Conservation (phyloP, 1,284 basidiomycete species). For the Microbotryum silenes-acaulis region DNA sequence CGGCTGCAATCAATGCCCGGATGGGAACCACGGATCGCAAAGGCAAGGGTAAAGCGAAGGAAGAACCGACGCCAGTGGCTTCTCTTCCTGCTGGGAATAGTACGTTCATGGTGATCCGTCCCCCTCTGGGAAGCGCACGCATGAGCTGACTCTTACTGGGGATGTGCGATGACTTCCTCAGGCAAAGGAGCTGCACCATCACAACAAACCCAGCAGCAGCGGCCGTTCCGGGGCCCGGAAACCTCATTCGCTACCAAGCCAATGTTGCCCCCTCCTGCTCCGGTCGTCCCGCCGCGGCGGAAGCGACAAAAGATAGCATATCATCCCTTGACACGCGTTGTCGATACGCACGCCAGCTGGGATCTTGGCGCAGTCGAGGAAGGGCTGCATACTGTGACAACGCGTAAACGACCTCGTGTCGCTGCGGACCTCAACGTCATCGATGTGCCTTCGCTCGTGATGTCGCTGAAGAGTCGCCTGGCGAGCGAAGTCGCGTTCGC, state of each 20-base stretch:
- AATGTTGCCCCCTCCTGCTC: conserved; percentile 27
- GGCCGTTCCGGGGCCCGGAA: neutral
- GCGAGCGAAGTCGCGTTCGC: conserved; percentile 80
- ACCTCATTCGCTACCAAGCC: neutral
- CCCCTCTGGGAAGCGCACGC: no score
- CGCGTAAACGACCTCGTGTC: conserved; percentile 55
- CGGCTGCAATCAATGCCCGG: no score
- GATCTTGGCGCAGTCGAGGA: conserved; percentile 65
- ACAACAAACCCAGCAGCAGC: no score
- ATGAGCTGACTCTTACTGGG: no score
- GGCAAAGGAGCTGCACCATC: no score
- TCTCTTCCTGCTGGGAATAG: no score
- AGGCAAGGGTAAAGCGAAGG: no score
- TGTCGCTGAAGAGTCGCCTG: conserved; percentile 81
- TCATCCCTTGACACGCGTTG: conserved; percentile 65
- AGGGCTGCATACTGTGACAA: conserved; percentile 51
- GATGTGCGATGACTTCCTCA: no score
- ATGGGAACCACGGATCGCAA: no score
- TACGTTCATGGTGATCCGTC: no score
- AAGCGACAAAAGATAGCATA: conserved; percentile 83
- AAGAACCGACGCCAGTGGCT: no score
- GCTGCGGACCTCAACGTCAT: conserved; percentile 75
- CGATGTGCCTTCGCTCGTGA: conserved; percentile 78
- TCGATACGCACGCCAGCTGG: conserved; percentile 75
- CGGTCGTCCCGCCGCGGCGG: conserved; percentile 34